Evolutionary conservation across 495 filamentous ascomycete species (phyloP).

Genomic region (Recurvomyces mirabilis): DNA sequence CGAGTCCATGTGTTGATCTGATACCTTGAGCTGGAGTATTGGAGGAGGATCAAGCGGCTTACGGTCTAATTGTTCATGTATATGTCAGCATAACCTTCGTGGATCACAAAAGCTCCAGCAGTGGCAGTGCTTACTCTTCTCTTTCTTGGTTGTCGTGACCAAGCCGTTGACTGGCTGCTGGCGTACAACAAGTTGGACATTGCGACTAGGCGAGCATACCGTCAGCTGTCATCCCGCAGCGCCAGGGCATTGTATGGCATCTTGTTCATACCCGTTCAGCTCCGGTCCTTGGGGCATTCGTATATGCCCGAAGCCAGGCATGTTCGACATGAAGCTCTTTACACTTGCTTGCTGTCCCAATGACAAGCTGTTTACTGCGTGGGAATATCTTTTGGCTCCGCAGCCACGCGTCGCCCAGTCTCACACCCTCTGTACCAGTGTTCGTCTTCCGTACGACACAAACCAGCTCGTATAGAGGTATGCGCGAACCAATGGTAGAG

Average conservation of each 20-base stretch:
- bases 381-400: too few species aligned
- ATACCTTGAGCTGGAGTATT: slow-evolving; percentile 73
- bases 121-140: slow-evolving; percentile 23
- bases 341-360: too few species aligned
- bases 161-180: slow-evolving; percentile 30
- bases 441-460: too few species aligned
- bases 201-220: too few species aligned
- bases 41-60: slow-evolving; percentile 94
- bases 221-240: slow-evolving; percentile 8
- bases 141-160: slow-evolving; percentile 26
- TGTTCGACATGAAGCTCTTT: slow-evolving; percentile 2
- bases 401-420: too few species aligned
- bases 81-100: slow-evolving; percentile 16
- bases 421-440: too few species aligned
- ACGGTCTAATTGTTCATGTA: slow-evolving; percentile 62
- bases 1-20: slow-evolving; percentile 22
- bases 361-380: too few species aligned
- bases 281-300: background rate
- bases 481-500: too few species aligned
- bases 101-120: background rate
- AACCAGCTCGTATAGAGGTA: too few species aligned
- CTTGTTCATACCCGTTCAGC: slow-evolving; percentile 1
- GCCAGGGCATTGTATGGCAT: background rate
- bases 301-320: slow-evolving; percentile 1
- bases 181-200: slow-evolving; percentile 21